Conservation (phyloP, 306 rosid genomes). For the Sicyos edulis region DNA sequence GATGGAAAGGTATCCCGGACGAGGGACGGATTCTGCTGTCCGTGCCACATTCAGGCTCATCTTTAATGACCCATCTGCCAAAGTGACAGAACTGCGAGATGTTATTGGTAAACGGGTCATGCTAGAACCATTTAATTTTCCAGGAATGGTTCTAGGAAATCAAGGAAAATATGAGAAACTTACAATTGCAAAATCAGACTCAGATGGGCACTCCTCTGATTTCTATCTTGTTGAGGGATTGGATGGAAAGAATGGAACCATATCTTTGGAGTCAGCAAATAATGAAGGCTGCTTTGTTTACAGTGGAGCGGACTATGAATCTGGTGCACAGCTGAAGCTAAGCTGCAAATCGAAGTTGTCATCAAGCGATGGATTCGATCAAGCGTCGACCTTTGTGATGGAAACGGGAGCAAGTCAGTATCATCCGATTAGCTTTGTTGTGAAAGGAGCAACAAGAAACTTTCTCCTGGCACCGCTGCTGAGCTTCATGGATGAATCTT, state of each 20-base stretch:
- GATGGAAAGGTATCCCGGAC: conserved; percentile 39
- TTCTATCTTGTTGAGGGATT: conserved; percentile 55
- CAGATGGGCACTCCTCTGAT: conserved; percentile 25
- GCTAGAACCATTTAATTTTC: conserved; percentile 65
- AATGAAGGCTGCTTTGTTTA: conserved; percentile 51
- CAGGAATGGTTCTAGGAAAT: conserved; percentile 56
- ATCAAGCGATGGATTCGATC: conserved; percentile 27
- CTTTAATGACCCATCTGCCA: conserved; percentile 26
- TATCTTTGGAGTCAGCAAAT: conserved; percentile 56
- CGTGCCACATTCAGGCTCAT: conserved; percentile 72
- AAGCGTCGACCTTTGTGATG: conserved; percentile 57
- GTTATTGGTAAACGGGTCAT: conserved; percentile 33
- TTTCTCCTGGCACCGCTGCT: conserved; percentile 67
- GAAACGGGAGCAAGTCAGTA: conserved; percentile 44
- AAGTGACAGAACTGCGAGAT: conserved; percentile 21
- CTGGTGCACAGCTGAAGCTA: conserved; percentile 40
- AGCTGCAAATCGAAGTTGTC: conserved; percentile 34
- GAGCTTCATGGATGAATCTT: conserved; percentile 55
- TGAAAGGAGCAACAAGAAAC: conserved; percentile 49
- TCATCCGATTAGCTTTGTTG: conserved; percentile 69
- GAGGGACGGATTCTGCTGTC: conserved; percentile 42
- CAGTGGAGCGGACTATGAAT: conserved; percentile 21
- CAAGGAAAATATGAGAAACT: conserved; percentile 44
- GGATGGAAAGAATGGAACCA: conserved; percentile 44
- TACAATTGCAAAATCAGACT: conserved; percentile 29